Evolutionary conservation across 108 stramenopile genomes (phyloP), one percentile per base, ranked within the genome.

Genomic region (Cyclotella sp.): DNA sequence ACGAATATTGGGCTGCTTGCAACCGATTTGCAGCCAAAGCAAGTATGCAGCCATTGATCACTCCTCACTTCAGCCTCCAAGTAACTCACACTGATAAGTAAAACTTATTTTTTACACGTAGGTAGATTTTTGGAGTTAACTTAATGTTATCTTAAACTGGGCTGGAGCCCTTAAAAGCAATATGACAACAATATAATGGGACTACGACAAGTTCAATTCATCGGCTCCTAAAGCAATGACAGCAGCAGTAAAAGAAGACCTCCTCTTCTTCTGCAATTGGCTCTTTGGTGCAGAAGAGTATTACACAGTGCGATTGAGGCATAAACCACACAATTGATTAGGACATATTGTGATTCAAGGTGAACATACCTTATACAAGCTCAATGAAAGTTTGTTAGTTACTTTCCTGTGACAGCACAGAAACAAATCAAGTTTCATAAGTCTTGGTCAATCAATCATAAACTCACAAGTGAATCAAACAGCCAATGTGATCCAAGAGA

Each of bases 401-500:
- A 80, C 53, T n/a, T 69, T 65, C 65, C 59, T 59, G 34, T 6
- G 34, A 6, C 34, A 34, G 6, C 30, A 12, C 40, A 11, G 40
- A 41, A 14, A n/a, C 62, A 11, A 12, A 41, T 63, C 15, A 63
- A 63, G 34, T 34, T 34, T 6, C 34, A 34, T 34, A 34, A 34
- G 34, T 6, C 2, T 34, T 34, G 34, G 34, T 5, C 34, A 34
- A 34, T 34, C 34, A 63, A 63, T 9, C 16, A 63, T 41, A 41
- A 19, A 5, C 1, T 41, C 40, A n/a, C 18, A 41, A 3, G 54
- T 63, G 8, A 15, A 63, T 62, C 63, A 87, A 87, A 69, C 87
- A 89, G 11, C 62, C 60, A 15, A 60, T 61, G 60, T 87, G 45
- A n/a, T 40, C 67, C 28, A 21, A 87, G 87, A 42, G 72, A 67